These are phyloP conservation scores for Candida sp. DNA, from an alignment of 1,139 yeast genomes.

Conservation along the genomic window DNA sequence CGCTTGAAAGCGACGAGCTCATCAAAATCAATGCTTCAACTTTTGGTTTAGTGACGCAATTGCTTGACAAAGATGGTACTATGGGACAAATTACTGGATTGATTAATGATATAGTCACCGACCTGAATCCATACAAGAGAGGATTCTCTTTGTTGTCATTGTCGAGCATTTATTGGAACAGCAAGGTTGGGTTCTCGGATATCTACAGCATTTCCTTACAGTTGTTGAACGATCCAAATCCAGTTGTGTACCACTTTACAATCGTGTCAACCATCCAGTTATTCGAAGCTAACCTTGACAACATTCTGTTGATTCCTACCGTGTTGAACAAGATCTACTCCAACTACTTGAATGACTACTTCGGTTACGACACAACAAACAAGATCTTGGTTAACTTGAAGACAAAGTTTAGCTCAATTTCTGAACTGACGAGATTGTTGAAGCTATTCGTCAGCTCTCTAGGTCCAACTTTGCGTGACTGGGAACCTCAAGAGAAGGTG, in stretches of 20 bases:
- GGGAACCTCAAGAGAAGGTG: constrained; percentile 21
- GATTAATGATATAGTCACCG: constrained; percentile 61
- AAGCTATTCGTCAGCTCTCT: constrained; percentile 37
- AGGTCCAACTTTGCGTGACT: constrained; percentile 43
- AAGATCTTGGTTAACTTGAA: constrained; percentile 32
- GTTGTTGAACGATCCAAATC: constrained; percentile 81
- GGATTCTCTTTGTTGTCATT: constrained; percentile 66
- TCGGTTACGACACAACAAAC: constrained; percentile 42
- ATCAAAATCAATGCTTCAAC: constrained; percentile 66
- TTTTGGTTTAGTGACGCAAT: constrained; percentile 62
- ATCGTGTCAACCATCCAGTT: constrained; percentile 61
- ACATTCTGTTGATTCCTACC: constrained; percentile 49
- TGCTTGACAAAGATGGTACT: constrained; percentile 36
- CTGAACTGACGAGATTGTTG: constrained; percentile 27
- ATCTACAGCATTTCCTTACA: constrained; percentile 64
- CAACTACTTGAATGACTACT: constrained; percentile 51
- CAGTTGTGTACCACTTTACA: constrained; percentile 77
- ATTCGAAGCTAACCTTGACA: constrained; percentile 59
- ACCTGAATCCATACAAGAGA: constrained; percentile 60
- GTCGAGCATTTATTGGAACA: constrained; percentile 57
- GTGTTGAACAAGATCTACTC: constrained; percentile 49
- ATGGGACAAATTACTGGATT: constrained; percentile 56
- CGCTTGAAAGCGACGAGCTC: constrained; percentile 36
- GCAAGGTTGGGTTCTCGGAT: constrained; percentile 36
- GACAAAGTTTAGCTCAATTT: constrained; percentile 29